Conservation (phyloP, 225 moss, liverwort and hornwort genomes). For the Bryoerythrophyllum caledonicum region DNA sequence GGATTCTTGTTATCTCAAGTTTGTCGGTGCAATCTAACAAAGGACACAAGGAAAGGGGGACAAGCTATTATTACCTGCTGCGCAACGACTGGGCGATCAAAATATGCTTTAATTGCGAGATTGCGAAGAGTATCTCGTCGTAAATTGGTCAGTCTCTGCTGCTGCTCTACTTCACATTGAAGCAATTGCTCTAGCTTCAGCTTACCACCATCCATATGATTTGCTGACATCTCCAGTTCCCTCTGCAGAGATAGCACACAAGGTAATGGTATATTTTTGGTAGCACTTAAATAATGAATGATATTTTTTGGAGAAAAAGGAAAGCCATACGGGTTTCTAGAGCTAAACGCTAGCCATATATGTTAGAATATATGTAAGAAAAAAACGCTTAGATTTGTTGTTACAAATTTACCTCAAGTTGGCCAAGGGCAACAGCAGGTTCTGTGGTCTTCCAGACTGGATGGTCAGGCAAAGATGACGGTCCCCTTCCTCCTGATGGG, state of each 20-base stretch:
- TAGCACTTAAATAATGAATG: too few species aligned
- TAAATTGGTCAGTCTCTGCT: slow-evolving; percentile 37
- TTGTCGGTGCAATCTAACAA: too few species aligned
- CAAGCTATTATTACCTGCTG: too few species aligned
- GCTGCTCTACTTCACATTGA: slow-evolving; percentile 58
- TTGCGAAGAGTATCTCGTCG: slow-evolving; percentile 33
- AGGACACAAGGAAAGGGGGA: too few species aligned
- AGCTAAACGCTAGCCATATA: too few species aligned
- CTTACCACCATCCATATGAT: slow-evolving; percentile 49
- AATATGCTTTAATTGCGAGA: slow-evolving; percentile 27
- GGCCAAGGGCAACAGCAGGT: slow-evolving; percentile 85
- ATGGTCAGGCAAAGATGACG: slow-evolving; percentile 63
- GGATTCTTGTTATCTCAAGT: too few species aligned
- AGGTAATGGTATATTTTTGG: too few species aligned
- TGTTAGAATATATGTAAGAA: too few species aligned
- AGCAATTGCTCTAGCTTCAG: slow-evolving; percentile 50
- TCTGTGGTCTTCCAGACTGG: slow-evolving; percentile 75
- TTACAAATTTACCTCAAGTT: slow-evolving; percentile 78
- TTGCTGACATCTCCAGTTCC: slow-evolving; percentile 49
- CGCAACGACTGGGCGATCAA: slow-evolving; percentile 18
- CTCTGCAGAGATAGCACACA: slow-evolving; percentile 37
- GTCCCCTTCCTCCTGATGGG: slow-evolving; percentile 43
- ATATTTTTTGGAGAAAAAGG: too few species aligned
- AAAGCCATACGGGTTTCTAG: too few species aligned
- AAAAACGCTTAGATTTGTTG: too few species aligned